Evolutionary conservation across 2,329 filamentous ascomycete species (phyloP), one percentile per base, ranked within the genome.

Genomic region (Colletotrichum euphorbiae): DNA sequence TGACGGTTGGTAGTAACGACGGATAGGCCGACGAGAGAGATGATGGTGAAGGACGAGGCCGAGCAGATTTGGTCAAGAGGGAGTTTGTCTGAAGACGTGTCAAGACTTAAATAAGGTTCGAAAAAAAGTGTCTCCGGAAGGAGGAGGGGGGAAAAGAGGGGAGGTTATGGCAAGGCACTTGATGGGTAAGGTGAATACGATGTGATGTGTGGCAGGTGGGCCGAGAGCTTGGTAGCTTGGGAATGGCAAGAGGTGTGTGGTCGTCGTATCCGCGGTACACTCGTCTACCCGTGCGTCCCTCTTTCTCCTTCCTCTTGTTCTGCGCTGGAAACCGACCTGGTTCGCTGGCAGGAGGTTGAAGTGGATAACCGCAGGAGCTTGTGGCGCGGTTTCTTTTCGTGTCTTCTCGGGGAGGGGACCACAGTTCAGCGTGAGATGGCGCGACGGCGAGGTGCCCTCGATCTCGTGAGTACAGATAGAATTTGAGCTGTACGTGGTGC

Each of bases 111-210:
- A 40, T 45, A 60, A 52, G 24, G 60, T 63, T 63, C 43, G 33
- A 48, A 31, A 24, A 40, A 19, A 50, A 31, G 6, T 57, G 38
- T 52, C 21, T 64, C 48, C 42, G 38, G 15, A 36, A 62, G 45
- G 43, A 12, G 28, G 36, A 57, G 45, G 60, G 63, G 38, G 36
- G 52, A 38, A 38, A 63, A 62, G 45, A 54, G 59, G 38, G 38
- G 48, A 62, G 48, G 21, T 46, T 21, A 45, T 43, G 9, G 48
- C 38, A n/a, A 54, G 48, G 46, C 52, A 61, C 46, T 61, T 52
- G 57, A 51, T 61, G 64, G 64, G 63, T 67, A 57, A 63, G 64
- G 61, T 63, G 50, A 63, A 43, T 28, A 42, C 28, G 17, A 50
- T 40, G 42, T 45, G 59, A 24, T 31, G 64, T 56, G 64, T 63